phyloP scores from a whole-genome alignment of 805 yeast species.

The Metschnikowia orientalis region DNA sequence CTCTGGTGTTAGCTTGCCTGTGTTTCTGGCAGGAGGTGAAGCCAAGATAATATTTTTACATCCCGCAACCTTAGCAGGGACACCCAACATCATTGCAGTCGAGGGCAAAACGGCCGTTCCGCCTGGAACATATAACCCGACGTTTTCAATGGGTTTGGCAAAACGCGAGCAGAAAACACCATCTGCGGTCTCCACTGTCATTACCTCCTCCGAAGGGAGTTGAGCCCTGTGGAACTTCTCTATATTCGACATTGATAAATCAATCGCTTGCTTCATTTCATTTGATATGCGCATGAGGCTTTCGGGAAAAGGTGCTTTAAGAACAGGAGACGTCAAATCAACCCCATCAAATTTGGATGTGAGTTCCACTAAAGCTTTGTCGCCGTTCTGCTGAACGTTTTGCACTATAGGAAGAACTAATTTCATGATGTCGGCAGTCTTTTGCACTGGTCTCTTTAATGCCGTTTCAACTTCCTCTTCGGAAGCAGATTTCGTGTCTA shows the following conservation, averaged over 20 bases:
- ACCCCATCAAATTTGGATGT: constrained; percentile 93
- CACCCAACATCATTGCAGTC: constrained; percentile 96
- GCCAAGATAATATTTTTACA: constrained; percentile 90
- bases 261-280: constrained; percentile 79
- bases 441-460: constrained; percentile 90
- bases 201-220: constrained; percentile 59
- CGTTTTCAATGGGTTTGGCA: constrained; percentile 89
- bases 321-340: constrained; percentile 60
- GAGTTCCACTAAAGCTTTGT: constrained; percentile 78
- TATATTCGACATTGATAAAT: constrained; percentile 83
- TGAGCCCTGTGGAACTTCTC: constrained; percentile 93
- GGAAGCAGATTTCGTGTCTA: constrained; percentile 34
- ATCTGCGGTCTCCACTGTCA: constrained; percentile 86
- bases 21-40: constrained; percentile 85
- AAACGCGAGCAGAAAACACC: constrained; percentile 94
- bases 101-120: constrained; percentile 98
- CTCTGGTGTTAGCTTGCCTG: constrained; percentile 93
- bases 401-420: constrained; percentile 87
- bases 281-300: constrained; percentile 68
- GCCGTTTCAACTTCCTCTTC: constrained; percentile 51
- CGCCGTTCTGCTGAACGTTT: constrained; percentile 73
- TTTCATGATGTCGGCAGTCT: constrained; percentile 87
- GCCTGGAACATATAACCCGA: constrained; percentile 96
- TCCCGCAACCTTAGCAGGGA: constrained; percentile 97
- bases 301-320: constrained; percentile 82